Percentiles rank a stretch among this genome's conserved stretches.
phyloP scores from a whole-genome alignment of 768 basidiomycete species.

The Leccinellum luteum region DNA sequence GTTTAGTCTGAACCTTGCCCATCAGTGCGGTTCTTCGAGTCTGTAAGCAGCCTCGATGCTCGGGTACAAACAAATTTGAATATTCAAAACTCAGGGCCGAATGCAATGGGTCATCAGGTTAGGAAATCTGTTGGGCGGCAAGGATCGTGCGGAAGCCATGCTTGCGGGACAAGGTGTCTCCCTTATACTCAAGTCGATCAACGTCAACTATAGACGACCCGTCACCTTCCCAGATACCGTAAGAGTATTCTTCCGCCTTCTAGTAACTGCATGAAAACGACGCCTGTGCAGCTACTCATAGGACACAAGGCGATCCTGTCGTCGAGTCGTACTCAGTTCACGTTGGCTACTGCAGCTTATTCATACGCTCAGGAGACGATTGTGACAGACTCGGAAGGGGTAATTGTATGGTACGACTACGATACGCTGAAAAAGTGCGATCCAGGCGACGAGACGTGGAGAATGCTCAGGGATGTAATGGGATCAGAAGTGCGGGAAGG shows the following conservation, averaged over 20 bases:
- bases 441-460: constrained; percentile 50
- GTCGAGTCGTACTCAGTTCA: constrained; percentile 43
- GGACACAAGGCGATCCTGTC: constrained; percentile 53
- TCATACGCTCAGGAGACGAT: constrained; percentile 61
- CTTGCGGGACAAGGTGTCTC: constrained; percentile 64
- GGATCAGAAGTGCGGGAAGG: constrained; percentile 19
- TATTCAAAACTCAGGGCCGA: constrained; percentile 46
- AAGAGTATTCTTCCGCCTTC: constrained; percentile 22
- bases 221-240: constrained; percentile 79
- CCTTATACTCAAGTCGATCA: constrained; percentile 70
- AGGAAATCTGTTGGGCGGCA: constrained; percentile 59
- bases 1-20: background rate
- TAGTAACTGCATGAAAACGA: background rate
- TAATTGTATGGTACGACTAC: constrained; percentile 79
- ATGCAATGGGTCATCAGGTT: constrained; percentile 64
- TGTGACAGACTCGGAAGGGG: constrained; percentile 63
- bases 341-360: constrained; percentile 54
- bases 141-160: constrained; percentile 52
- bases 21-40: constrained; percentile 68
- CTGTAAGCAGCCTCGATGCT: constrained; percentile 37
- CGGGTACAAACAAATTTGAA: background rate
- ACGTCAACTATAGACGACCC: constrained; percentile 64
- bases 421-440: constrained; percentile 60
- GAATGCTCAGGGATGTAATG: constrained; percentile 28
- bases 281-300: constrained; percentile 50